Conservation (phyloP, 768 basidiomycete genomes). For the Lanmaoa pseudosensibilis region DNA sequence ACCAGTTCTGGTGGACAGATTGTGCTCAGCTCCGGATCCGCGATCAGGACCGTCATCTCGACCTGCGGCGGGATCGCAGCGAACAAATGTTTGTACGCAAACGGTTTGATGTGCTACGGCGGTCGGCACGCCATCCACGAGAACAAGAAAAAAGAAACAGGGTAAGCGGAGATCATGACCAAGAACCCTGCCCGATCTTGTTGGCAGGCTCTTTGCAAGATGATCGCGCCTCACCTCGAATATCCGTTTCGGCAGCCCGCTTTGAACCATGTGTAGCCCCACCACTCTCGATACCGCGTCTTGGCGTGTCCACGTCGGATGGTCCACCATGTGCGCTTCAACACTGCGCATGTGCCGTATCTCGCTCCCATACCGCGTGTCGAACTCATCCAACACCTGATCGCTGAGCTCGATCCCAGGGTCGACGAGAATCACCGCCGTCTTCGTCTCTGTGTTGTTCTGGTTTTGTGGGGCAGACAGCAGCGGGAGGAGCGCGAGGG, state of each 20-base stretch:
- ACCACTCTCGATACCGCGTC: conserved; percentile 15
- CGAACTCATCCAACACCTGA: not conserved
- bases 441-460: not conserved
- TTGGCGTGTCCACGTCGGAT: conserved; percentile 18
- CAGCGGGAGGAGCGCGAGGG: conserved; percentile 11
- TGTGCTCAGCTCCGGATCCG: conserved; percentile 8
- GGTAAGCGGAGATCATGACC: not conserved
- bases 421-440: conserved; percentile 15
- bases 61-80: conserved; percentile 8
- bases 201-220: not conserved
- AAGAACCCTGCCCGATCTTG: too few relatives aligned
- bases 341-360: conserved; percentile 3
- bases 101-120: conserved; percentile 16
- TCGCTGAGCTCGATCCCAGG: conserved; percentile 7
- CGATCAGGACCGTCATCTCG: conserved; percentile 15
- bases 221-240: conserved; percentile 3
- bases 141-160: not conserved
- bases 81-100: conserved; percentile 14
- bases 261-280: conserved; percentile 8
- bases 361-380: not conserved
- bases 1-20: conserved; percentile 6
- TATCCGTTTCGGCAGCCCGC: conserved; percentile 2
- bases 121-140: not conserved
- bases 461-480: not conserved
- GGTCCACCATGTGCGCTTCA: conserved; percentile 2